A percentile compares a stretch with the other conserved stretches of the same genome.
These are phyloP conservation scores for Ceriops tagal DNA, from an alignment of 345 rosid genomes.

Conservation along the genomic window DNA sequence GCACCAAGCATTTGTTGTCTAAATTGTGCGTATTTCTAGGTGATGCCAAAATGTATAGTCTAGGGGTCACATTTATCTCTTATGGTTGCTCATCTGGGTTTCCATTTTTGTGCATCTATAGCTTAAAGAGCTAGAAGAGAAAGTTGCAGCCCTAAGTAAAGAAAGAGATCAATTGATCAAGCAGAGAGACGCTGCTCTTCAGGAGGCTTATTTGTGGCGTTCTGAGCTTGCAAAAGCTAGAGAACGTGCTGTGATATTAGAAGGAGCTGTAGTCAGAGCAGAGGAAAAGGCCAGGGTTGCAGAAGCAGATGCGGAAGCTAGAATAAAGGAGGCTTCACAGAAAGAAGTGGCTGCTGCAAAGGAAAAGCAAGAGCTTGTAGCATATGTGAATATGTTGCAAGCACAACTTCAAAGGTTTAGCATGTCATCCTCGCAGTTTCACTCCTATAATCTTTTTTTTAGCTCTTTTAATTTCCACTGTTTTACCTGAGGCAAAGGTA, in stretches of 20 bases:
- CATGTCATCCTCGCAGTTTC: slow-evolving; percentile 11
- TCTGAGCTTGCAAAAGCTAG: slow-evolving; percentile 94
- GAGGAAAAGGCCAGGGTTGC: slow-evolving; percentile 89
- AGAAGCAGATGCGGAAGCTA: slow-evolving; percentile 74
- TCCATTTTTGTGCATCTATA: slow-evolving; percentile 26
- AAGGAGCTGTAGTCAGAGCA: slow-evolving; percentile 85
- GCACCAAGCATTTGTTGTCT: not conserved
- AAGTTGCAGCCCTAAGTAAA: slow-evolving; percentile 45
- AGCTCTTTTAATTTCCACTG: not conserved
- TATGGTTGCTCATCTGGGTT: not conserved
- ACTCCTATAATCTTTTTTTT: not conserved
- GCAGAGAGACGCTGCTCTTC: slow-evolving; percentile 82
- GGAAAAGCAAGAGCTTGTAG: slow-evolving; percentile 89
- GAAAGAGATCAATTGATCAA: slow-evolving; percentile 73
- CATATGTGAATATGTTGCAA: slow-evolving; percentile 73
- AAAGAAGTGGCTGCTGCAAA: slow-evolving; percentile 65
- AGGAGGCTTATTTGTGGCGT: slow-evolving; percentile 97
- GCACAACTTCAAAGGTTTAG: slow-evolving; percentile 85
- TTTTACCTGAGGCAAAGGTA: not conserved
- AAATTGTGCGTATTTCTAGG: no score
- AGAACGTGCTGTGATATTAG: slow-evolving; percentile 82
- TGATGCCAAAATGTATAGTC: no score
- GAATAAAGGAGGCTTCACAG: slow-evolving; percentile 70
- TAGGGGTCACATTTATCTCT: not conserved
- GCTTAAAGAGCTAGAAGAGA: slow-evolving; percentile 76